These are phyloP conservation scores for Aeschynomene evenia DNA, from an alignment of 306 rosid species.

Conservation along the genomic window DNA sequence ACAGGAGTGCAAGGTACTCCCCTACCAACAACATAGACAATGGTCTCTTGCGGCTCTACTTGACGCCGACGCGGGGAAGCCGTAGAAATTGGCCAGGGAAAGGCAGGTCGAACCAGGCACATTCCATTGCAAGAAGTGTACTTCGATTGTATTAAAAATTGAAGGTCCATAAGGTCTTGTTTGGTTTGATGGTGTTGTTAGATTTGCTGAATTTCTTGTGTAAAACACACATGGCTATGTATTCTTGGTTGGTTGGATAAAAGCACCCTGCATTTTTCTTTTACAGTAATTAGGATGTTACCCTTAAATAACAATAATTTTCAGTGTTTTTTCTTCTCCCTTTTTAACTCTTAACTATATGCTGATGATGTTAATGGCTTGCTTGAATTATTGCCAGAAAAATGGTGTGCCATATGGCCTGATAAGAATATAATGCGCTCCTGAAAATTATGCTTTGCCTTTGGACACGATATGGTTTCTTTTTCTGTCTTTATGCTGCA, in stretches of 20 bases:
- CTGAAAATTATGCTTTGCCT: conserved; percentile 44
- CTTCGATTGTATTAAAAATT: conserved; percentile 76
- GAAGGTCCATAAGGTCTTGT: conserved; percentile 49
- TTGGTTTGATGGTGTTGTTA: conserved; percentile 63
- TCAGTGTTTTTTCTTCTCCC: conserved; percentile 36
- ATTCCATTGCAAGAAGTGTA: conserved; percentile 94
- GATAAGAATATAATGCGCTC: conserved; percentile 16
- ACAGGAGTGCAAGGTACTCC: conserved; percentile 80
- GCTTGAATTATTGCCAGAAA: conserved; percentile 33
- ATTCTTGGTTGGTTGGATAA: conserved; percentile 71
- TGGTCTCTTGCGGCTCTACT: conserved; percentile 71
- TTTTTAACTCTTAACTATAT: conserved; percentile 1
- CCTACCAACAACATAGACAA: conserved; percentile 61
- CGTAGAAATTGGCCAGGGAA: conserved; percentile 66
- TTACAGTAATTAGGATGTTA: conserved; percentile 46
- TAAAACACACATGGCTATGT: conserved; percentile 77
- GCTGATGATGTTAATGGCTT: conserved; percentile 20
- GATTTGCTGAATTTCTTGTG: conserved; percentile 68
- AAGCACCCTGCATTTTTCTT: conserved; percentile 50
- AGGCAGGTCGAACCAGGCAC: conserved; percentile 80
- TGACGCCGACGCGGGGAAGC: conserved; percentile 75
- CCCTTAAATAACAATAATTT: conserved; percentile 49
- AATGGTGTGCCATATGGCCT: conserved; percentile 25
- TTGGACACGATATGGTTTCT: conserved; percentile 35
- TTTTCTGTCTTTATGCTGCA: conserved; percentile 44